Evolutionary conservation across 1,284 basidiomycete genomes (phyloP).

Genomic region (Porogramme epimiltina): DNA sequence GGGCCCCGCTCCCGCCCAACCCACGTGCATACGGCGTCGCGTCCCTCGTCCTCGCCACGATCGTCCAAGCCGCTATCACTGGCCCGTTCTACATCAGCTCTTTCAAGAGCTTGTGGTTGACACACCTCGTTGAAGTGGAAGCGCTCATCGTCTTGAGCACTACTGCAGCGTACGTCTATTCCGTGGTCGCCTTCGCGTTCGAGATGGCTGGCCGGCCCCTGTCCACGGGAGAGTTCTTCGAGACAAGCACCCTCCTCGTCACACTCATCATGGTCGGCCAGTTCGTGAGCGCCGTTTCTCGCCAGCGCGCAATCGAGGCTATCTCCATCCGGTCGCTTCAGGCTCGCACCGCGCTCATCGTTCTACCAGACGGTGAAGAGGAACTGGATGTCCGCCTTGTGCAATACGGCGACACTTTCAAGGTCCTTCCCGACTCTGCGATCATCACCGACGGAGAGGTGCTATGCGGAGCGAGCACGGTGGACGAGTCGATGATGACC

Average conservation of each 20-base stretch:
- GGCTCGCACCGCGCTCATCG: constrained; percentile 33
- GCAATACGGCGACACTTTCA: constrained; percentile 40
- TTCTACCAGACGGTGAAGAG: constrained; percentile 28
- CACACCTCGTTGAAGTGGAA: constrained; percentile 43
- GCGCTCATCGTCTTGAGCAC: constrained; percentile 44
- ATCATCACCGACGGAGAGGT: constrained; percentile 47
- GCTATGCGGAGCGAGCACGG: constrained; percentile 36
- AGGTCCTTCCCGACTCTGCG: constrained; percentile 36
- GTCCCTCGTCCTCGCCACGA: constrained; percentile 41
- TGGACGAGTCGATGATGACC: constrained; percentile 49
- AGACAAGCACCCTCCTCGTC: constrained; percentile 47
- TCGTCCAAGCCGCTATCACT: constrained; percentile 41
- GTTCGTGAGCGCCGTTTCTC: constrained; percentile 41
- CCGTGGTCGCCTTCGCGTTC: constrained; percentile 42
- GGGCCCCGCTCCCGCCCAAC: constrained; percentile 41
- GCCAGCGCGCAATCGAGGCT: constrained; percentile 39
- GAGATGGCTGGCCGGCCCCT: constrained; percentile 36
- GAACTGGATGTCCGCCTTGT: constrained; percentile 39
- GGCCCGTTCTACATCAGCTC: constrained; percentile 41
- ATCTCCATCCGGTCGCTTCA: constrained; percentile 39
- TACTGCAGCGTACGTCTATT: constrained; percentile 46
- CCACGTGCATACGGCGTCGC: constrained; percentile 37
- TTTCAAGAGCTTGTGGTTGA: constrained; percentile 40
- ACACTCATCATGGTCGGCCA: constrained; percentile 47
- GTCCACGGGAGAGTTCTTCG: constrained; percentile 43